phyloP scores from a whole-genome alignment of 805 yeast species.

The Nakazawaea peltata region DNA sequence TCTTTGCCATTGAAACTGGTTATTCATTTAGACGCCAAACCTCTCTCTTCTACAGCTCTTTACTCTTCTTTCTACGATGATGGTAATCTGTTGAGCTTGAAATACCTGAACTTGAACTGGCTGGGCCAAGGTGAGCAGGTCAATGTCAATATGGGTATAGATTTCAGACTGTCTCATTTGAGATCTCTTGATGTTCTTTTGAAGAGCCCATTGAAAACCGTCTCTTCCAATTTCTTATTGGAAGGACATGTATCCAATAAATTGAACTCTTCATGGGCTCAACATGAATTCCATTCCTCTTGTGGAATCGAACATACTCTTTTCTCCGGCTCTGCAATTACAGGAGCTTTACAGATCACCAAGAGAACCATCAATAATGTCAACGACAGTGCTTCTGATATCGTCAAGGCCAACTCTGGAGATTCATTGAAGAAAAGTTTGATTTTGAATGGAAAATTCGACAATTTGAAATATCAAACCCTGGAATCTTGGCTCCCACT shows the following conservation, averaged over 20 bases:
- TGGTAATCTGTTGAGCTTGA: constrained; percentile 24
- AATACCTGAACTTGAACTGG: constrained; percentile 36
- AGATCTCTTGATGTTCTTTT: constrained; percentile 39
- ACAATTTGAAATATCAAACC: constrained; percentile 23
- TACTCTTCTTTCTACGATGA: constrained; percentile 27
- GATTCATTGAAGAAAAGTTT: constrained; percentile 52
- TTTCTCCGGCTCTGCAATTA: no score
- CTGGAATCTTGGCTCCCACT: constrained; percentile 33
- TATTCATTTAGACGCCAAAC: constrained; percentile 24
- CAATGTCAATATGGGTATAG: constrained; percentile 38
- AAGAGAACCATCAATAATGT: constrained; percentile 48
- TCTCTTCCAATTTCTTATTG: constrained; percentile 38
- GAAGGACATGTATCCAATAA: constrained; percentile 40
- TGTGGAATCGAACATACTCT: no score
- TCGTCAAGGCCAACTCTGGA: constrained; percentile 52
- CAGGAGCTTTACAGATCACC: constrained; percentile 50
- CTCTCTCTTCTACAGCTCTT: constrained; percentile 21
- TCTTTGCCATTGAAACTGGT: constrained; percentile 21
- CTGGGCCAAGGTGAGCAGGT: constrained; percentile 66
- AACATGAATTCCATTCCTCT: no score
- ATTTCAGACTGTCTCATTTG: constrained; percentile 29
- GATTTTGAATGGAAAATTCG: constrained; percentile 29
- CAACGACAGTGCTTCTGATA: constrained; percentile 45
- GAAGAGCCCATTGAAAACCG: constrained; percentile 33
- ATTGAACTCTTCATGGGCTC: constrained; percentile 36